Conservation (phyloP, 1,284 basidiomycete genomes). For the Cystobasidium slooffiae region DNA sequence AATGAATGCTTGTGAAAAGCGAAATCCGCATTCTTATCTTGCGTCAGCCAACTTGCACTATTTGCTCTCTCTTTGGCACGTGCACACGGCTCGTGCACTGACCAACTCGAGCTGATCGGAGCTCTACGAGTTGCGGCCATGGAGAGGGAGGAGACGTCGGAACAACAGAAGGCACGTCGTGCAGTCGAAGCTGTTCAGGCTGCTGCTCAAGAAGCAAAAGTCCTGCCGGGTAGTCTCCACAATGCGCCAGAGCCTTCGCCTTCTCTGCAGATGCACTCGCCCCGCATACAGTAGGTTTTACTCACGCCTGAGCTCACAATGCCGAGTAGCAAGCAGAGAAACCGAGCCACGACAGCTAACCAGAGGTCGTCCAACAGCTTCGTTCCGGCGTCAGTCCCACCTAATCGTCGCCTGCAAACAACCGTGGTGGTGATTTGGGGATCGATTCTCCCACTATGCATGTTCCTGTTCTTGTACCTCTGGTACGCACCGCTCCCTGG, state of each 20-base stretch:
- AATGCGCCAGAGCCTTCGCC: neutral
- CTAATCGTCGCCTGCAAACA: slow-evolving; percentile 54
- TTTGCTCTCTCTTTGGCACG: slow-evolving; percentile 2
- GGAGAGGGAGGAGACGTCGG: neutral
- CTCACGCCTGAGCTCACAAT: neutral
- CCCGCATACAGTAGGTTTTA: slow-evolving; percentile 27
- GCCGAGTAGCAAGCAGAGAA: neutral
- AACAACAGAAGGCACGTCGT: slow-evolving; percentile 7
- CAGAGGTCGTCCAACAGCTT: slow-evolving; percentile 44
- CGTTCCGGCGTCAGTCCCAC: slow-evolving; percentile 53
- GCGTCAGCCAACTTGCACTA: neutral
- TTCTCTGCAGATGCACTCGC: slow-evolving; percentile 5
- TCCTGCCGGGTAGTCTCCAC: neutral
- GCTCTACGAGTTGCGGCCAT: neutral
- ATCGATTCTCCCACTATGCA: slow-evolving; percentile 71
- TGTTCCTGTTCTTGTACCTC: slow-evolving; percentile 73
- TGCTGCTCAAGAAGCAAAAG: neutral
- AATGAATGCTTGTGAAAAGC: too few species aligned
- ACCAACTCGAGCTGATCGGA: neutral
- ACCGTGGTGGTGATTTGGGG: slow-evolving; percentile 79
- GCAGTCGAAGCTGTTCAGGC: slow-evolving; percentile 13
- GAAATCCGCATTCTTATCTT: too few species aligned
- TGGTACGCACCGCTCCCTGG: slow-evolving; percentile 64
- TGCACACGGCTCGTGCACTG: neutral
- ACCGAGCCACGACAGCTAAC: neutral